Evolutionary conservation across 192 early-diverging fungal species (phyloP).

Genomic region (Backusella westeae): DNA sequence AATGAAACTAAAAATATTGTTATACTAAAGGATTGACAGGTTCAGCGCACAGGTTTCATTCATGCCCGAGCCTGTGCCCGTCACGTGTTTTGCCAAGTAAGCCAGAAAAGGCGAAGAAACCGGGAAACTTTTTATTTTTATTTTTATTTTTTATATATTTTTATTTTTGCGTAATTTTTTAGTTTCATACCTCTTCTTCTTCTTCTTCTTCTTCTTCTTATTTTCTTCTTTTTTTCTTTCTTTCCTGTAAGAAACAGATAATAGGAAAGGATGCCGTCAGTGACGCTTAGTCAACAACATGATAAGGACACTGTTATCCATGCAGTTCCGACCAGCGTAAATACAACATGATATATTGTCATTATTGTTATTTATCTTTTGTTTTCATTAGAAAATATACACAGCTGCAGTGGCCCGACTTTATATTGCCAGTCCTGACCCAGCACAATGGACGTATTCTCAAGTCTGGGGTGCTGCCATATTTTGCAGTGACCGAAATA

Average conservation of each 20-base stretch:
- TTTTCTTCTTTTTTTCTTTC: background rate
- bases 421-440: constrained; percentile 68
- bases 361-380: background rate
- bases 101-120: background rate
- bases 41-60: background rate
- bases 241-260: no score
- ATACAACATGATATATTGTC: background rate
- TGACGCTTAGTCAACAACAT: background rate
- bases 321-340: constrained; percentile 32
- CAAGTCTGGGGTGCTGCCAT: constrained; percentile 65
- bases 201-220: background rate
- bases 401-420: constrained; percentile 74
- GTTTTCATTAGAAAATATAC: constrained; percentile 64
- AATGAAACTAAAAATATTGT: background rate
- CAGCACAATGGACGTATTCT: constrained; percentile 67
- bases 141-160: background rate
- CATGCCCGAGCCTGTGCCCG: background rate
- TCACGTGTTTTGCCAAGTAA: constrained; percentile 4
- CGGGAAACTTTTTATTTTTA: background rate
- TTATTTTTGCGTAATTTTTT: background rate
- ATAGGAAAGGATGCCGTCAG: background rate
- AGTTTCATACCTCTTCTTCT: background rate
- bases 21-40: background rate
- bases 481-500: constrained; percentile 64
- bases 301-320: constrained; percentile 29